Percentiles rank a stretch among this genome's conserved stretches.
Conservation (phyloP, 192 early-diverging fungal genomes). For the Coemansia brasiliensis region DNA sequence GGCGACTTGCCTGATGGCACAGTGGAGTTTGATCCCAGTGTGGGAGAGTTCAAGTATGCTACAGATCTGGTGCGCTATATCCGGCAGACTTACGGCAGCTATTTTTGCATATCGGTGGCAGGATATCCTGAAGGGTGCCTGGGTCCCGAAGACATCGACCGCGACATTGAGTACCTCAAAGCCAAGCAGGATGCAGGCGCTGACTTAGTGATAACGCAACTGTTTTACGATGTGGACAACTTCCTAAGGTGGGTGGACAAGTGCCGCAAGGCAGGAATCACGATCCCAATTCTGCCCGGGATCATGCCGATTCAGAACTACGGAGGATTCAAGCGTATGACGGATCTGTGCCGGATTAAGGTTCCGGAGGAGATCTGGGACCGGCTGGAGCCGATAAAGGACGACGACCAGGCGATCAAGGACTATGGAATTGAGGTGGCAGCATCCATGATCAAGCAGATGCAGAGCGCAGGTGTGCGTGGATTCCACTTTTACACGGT, state of each 20-base stretch:
- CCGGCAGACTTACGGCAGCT: slow-evolving; percentile 83
- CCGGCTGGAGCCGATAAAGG: slow-evolving; percentile 94
- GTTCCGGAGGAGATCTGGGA: slow-evolving; percentile 86
- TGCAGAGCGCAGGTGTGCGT: slow-evolving; percentile 67
- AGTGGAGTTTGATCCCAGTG: slow-evolving; percentile 75
- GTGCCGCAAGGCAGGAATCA: slow-evolving; percentile 75
- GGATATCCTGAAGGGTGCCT: slow-evolving; percentile 95
- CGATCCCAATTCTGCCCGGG: slow-evolving; percentile 87
- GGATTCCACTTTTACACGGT: slow-evolving; percentile 97
- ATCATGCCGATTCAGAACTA: slow-evolving; percentile 97
- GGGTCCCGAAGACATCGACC: slow-evolving; percentile 70
- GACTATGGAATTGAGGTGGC: slow-evolving; percentile 85
- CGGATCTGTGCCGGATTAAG: slow-evolving; percentile 77
- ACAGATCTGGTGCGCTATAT: slow-evolving; percentile 90
- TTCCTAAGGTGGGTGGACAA: slow-evolving; percentile 79
- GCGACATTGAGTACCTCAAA: slow-evolving; percentile 80
- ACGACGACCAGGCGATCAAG: slow-evolving; percentile 96
- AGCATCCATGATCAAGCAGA: slow-evolving; percentile 79
- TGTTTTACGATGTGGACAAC: slow-evolving; percentile 91
- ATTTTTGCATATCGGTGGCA: slow-evolving; percentile 95
- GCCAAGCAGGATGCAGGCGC: slow-evolving; percentile 90
- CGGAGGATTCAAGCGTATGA: slow-evolving; percentile 90
- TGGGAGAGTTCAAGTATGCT: slow-evolving; percentile 87
- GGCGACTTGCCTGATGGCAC: slow-evolving; percentile 91
- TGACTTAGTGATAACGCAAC: slow-evolving; percentile 90